These are phyloP conservation scores for Camelina laxa DNA, from an alignment of 345 rosid genomes.

Conservation along the genomic window DNA sequence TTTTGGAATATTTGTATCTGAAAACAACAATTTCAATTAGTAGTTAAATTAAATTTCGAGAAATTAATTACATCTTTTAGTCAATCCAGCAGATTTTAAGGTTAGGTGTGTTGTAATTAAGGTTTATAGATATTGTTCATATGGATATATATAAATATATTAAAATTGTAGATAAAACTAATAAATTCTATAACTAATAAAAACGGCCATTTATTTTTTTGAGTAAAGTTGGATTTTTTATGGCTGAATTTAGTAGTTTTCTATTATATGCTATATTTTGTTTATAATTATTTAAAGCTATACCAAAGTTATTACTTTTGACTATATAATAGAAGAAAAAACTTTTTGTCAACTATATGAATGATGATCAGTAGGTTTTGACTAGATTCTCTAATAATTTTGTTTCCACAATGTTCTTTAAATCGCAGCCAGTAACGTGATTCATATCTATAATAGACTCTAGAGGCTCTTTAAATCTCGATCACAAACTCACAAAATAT, in stretches of 20 bases:
- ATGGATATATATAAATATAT: not conserved
- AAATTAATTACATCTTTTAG: not conserved
- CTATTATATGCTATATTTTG: not conserved
- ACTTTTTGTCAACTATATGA: not conserved
- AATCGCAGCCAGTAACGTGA: conserved; percentile 22
- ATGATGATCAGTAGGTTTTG: not conserved
- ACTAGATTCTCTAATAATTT: not conserved
- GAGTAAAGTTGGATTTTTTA: not conserved
- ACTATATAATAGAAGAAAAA: not conserved
- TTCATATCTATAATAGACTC: conserved; percentile 31
- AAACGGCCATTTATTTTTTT: not conserved
- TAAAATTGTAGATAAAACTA: not conserved
- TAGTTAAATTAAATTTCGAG: not conserved
- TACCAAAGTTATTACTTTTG: not conserved
- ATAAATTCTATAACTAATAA: not conserved
- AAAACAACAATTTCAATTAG: not conserved
- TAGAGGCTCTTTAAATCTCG: conserved; percentile 41
- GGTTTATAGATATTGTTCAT: no score
- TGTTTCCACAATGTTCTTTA: conserved; percentile 20
- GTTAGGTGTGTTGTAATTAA: not conserved
- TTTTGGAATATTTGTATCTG: not conserved
- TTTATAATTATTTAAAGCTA: not conserved
- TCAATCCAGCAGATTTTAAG: not conserved
- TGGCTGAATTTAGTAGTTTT: not conserved
- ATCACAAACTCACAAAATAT: conserved; percentile 36